phyloP scores from a whole-genome alignment of 257 asterid species.

The Primulina tabacum region DNA sequence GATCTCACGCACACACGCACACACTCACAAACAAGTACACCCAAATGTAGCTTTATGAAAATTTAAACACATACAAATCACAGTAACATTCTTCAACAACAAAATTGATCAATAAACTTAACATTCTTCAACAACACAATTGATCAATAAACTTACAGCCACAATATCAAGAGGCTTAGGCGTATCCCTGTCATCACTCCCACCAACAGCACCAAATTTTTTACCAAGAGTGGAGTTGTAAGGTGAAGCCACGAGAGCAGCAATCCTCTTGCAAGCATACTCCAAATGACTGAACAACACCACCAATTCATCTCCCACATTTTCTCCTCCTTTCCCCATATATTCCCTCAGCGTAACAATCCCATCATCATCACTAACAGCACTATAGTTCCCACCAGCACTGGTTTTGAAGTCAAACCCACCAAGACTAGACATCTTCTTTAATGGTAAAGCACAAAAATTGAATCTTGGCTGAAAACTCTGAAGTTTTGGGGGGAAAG shows the following conservation, averaged over 20 bases:
- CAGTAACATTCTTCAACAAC: too few species aligned
- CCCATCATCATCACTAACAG: conserved; percentile 32
- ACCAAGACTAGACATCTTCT: conserved; percentile 43
- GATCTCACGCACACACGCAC: too few species aligned
- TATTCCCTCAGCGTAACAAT: conserved; percentile 65
- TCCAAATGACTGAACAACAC: conserved; percentile 62
- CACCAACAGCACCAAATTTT: conserved; percentile 23
- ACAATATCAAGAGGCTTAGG: conserved; percentile 91
- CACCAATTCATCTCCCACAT: conserved; percentile 70
- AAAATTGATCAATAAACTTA: conserved; percentile 29
- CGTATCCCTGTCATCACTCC: conserved; percentile 63
- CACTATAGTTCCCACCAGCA: conserved; percentile 23
- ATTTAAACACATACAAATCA: too few species aligned
- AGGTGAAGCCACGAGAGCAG: conserved; percentile 95
- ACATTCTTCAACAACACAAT: too few species aligned
- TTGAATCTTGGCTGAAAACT: conserved; percentile 28
- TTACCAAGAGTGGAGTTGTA: conserved; percentile 52
- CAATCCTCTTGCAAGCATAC: conserved; percentile 81
- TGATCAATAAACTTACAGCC: conserved; percentile 47
- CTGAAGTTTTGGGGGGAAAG: conserved; percentile 28
- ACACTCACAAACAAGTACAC: too few species aligned
- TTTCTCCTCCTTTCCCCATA: conserved; percentile 54
- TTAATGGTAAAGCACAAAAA: conserved; percentile 27
- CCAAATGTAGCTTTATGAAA: too few species aligned
- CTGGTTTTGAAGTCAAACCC: conserved; percentile 42